These are phyloP conservation scores for Saccharomycopsis capsularis DNA, from an alignment of 805 yeast genomes.

Conservation along the genomic window DNA sequence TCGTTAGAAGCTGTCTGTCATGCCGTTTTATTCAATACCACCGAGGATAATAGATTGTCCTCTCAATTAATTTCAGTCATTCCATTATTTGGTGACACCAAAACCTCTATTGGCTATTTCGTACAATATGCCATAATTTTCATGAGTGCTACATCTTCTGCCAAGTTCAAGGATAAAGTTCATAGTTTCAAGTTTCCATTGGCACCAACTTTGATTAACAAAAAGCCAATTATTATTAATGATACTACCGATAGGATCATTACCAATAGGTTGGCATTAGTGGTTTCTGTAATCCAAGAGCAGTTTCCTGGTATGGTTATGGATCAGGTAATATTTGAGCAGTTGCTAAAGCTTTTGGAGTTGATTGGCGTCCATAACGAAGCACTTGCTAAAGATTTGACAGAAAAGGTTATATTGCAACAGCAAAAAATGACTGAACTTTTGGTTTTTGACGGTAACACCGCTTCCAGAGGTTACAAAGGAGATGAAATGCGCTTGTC, in stretches of 20 bases:
- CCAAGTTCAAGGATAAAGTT: conserved; percentile 9
- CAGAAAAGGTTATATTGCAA: conserved; percentile 42
- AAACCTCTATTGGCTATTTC: conserved; percentile 38
- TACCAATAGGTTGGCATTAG: conserved; percentile 44
- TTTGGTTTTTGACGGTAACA: conserved; percentile 26
- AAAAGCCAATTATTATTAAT: conserved; percentile 26
- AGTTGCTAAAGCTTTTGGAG: conserved; percentile 47
- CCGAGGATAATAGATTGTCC: conserved; percentile 34
- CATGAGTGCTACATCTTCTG: conserved; percentile 18
- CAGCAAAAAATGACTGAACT: conserved; percentile 40
- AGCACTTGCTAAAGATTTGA: conserved; percentile 46
- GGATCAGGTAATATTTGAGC: conserved; percentile 52
- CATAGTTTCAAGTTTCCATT: conserved; percentile 20
- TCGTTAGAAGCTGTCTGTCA: conserved; percentile 72
- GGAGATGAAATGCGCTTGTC: conserved; percentile 16
- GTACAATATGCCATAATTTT: conserved; percentile 35
- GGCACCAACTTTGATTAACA: conserved; percentile 18
- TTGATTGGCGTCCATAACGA: conserved; percentile 42
- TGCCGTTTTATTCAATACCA: conserved; percentile 51
- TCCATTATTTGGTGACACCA: conserved; percentile 48
- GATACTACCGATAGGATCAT: conserved; percentile 34
- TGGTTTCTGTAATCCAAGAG: conserved; percentile 49
- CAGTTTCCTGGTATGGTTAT: conserved; percentile 65
- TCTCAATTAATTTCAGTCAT: conserved; percentile 42
- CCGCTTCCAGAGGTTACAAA: conserved; percentile 20